Evolutionary conservation across 345 rosid genomes (phyloP).

Genomic region (Dovyalis caffra): DNA sequence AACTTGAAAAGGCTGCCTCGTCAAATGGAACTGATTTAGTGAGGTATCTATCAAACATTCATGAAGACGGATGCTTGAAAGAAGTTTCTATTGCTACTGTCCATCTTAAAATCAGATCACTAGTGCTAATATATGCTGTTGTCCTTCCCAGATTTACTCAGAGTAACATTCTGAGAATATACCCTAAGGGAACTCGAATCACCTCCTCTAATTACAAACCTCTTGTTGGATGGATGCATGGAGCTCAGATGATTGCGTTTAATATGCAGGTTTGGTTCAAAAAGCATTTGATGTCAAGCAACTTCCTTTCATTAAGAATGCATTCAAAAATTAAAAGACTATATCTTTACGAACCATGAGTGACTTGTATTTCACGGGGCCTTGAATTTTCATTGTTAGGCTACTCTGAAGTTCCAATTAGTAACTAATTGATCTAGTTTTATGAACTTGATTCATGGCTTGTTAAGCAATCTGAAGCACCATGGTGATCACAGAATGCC

Average conservation of each 20-base stretch:
- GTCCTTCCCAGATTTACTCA: conserved; percentile 60
- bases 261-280: conserved; percentile 65
- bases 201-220: conserved; percentile 76
- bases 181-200: conserved; percentile 89
- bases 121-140: conserved; percentile 1
- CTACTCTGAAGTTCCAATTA: neutral
- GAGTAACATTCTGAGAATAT: conserved; percentile 67
- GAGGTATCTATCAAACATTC: conserved; percentile 35
- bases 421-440: neutral
- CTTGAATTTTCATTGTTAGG: neutral
- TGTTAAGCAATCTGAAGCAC: neutral
- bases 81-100: neutral
- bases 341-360: neutral
- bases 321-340: neutral
- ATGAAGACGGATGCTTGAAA: neutral
- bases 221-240: conserved; percentile 68
- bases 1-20: conserved; percentile 53
- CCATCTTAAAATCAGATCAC: neutral
- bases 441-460: neutral
- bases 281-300: neutral
- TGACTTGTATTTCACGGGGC: neutral
- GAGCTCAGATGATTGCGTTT: conserved; percentile 88
- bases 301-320: neutral
- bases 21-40: conserved; percentile 52
- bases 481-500: neutral